Evolutionary conservation across 345 rosid genomes (phyloP), one percentile per base, ranked within the genome.

Genomic region (Arabidopsis arenosa): DNA sequence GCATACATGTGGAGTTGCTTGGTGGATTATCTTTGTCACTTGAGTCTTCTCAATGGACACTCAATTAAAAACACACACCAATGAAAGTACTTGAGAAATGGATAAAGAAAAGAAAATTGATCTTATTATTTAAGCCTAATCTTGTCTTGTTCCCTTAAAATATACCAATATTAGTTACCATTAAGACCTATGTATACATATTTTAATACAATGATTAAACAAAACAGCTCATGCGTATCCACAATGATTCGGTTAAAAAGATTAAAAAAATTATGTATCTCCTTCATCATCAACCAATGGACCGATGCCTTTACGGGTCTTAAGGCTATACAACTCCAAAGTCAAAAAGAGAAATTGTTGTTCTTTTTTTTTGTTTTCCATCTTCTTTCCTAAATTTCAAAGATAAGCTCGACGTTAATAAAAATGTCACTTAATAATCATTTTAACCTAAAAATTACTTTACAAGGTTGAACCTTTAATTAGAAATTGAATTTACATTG

Each of bases 31-130:
- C 30, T 70, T 70, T 63, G 66, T 49, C 75, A 70, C 52, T 76
- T 63, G 80, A 63, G 66, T 63, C 66, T 55, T 70, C 72, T 63
- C 72, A 77, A 63, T 70, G 66, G 80, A 70, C 75, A 77, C 68
- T 47, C 32, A 32, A 30, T 35, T 56, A 28, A 54, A 37, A 61
- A 76, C 11, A 17, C 41, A 53, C 56, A 76, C 7, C 49, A 23
- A 51, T 39, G 15, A 9, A 60, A 61, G 58, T 53, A 53, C 35
- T 10, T 44, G 0, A 7, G 3, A 54, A 44, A 33, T 44, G 30
- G 58, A 69, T 69, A 43, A 75, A 67, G 37, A 49, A 45, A 61
- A 53, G 26, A 39, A 44, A 62, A 15, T 3, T 54, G 56, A 63
- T 36, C 44, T 26, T 7, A 39, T 47, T 70, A 47, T 9, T 51